A percentile compares a stretch with the other conserved stretches of the same genome.
These are phyloP conservation scores for Fusarium longipes DNA, from an alignment of 2,329 filamentous ascomycete genomes.

Conservation along the genomic window DNA sequence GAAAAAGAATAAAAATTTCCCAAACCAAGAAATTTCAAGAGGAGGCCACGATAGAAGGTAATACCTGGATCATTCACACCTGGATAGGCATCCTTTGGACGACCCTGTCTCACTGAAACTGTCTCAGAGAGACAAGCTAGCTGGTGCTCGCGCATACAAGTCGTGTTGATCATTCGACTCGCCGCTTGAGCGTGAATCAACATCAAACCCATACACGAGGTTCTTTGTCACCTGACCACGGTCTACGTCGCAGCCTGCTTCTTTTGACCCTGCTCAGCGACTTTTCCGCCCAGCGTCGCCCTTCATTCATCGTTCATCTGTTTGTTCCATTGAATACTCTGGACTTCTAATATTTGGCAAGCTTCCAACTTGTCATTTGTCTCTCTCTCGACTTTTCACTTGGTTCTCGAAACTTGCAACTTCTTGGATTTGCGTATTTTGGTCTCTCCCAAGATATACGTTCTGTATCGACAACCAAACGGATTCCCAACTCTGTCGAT, in stretches of 20 bases:
- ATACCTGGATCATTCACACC: conserved; percentile 33
- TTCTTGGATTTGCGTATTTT: conserved; percentile 46
- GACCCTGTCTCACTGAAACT: conserved; percentile 35
- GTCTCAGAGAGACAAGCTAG: conserved; percentile 41
- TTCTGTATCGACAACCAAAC: conserved; percentile 34
- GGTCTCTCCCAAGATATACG: conserved; percentile 25
- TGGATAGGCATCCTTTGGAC: conserved; percentile 39
- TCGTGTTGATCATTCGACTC: conserved; percentile 41
- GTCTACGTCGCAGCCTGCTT: conserved; percentile 32
- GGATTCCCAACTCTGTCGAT: conserved; percentile 32
- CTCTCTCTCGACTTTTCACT: conserved; percentile 30
- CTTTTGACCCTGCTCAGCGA: conserved; percentile 20
- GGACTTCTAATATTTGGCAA: conserved; percentile 41
- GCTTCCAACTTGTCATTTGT: conserved; percentile 30
- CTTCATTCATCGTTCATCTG: conserved; percentile 43
- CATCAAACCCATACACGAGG: conserved; percentile 18
- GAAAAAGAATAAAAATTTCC: conserved; percentile 40
- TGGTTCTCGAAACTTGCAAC: conserved; percentile 28
- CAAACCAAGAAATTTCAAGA: conserved; percentile 43
- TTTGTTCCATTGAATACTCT: conserved; percentile 37
- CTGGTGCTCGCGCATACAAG: conserved; percentile 42
- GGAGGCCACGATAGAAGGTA: conserved; percentile 28
- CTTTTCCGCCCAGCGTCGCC: conserved; percentile 25
- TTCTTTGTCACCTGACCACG: conserved; percentile 33
- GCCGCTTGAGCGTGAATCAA: conserved; percentile 42